Percentiles rank a stretch among this genome's conserved stretches.
phyloP scores from a whole-genome alignment of 139 green algal species.

The Picochlorum sp. region DNA sequence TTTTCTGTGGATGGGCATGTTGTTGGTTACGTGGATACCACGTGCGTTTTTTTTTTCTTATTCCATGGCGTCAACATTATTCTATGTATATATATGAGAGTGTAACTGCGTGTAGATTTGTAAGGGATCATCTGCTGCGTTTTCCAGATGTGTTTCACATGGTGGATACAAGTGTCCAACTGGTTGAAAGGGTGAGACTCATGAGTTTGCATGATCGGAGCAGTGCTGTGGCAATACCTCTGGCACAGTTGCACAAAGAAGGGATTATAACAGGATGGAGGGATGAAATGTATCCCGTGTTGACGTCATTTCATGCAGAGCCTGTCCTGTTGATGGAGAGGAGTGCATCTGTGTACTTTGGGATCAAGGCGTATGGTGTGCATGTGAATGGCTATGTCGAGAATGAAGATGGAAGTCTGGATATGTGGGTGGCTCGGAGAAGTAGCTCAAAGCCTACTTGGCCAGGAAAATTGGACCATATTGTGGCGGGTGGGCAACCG shows the following conservation, averaged over 20 bases:
- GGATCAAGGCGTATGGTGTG: constrained; percentile 73
- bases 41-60: constrained; percentile 15
- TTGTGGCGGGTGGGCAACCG: constrained; percentile 85
- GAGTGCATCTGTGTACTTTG: constrained; percentile 75
- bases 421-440: constrained; percentile 82
- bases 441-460: constrained; percentile 77
- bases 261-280: constrained; percentile 78
- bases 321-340: constrained; percentile 77
- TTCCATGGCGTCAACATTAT: background rate
- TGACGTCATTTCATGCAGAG: constrained; percentile 39
- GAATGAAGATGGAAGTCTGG: constrained; percentile 32
- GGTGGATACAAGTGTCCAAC: background rate
- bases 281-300: constrained; percentile 87
- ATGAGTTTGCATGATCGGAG: background rate
- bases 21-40: constrained; percentile 42
- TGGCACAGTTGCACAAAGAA: constrained; percentile 32
- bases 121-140: constrained; percentile 31
- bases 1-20: constrained; percentile 33
- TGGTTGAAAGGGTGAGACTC: constrained; percentile 1
- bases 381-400: constrained; percentile 84
- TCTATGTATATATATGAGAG: no score
- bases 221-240: constrained; percentile 1
- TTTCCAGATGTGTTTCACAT: constrained; percentile 36
- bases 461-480: constrained; percentile 88
- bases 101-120: constrained; percentile 25